Base-by-base conservation (phyloP, 169 alveolate species). In the Fabrea salina region DNA sequence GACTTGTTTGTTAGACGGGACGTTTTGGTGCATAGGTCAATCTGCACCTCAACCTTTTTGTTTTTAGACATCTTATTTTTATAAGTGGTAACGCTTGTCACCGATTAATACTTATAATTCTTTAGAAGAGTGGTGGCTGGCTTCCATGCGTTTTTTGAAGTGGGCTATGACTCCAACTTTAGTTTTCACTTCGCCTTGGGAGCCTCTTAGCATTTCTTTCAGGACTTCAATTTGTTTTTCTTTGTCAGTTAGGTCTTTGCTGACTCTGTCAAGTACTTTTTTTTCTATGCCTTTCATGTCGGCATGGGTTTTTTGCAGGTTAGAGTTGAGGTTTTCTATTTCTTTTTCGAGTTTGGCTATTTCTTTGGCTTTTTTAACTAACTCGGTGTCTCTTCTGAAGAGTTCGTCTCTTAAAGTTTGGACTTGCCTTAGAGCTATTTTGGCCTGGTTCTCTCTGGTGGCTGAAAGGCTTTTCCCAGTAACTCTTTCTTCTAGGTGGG, bases 161-260 rank as follows among this genome's bases (percentile, higher is more conserved):
- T 16, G 53, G 11, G 53, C 11, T 44, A 44, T 11, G 16, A 11
- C 53, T 11, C 11, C 53, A 44, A 11, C 67, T 11, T 54, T 54
- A 16, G 7, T 25, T 54, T 54, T 74, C 11, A 19, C 40, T 39
- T 74, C 81, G 16, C 59, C 44, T 11, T 47, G 3, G 7, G 57
- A 68, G n/a, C 58, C 72, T 22, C 81, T 74, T 0, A 74, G 64
- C 81, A 74, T 74, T n/a, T 35, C 71, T 54, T 74, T 74, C 32
- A 74, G 71, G 19, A 74, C 16, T 27, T 74, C 74, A 35, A 74
- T 74, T 74, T 74, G 64, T 37, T 43, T 51, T 32, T 50, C 71
- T 54, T 74, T 74, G 50, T 53, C 72, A 27, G 50, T 71, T 54
- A 74, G 54, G 11, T 74, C 68, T 32, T 49, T 53, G 59, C 56